Evolutionary conservation across 2,329 filamentous ascomycete species (phyloP).

Genomic region (Ciborinia camelliae): DNA sequence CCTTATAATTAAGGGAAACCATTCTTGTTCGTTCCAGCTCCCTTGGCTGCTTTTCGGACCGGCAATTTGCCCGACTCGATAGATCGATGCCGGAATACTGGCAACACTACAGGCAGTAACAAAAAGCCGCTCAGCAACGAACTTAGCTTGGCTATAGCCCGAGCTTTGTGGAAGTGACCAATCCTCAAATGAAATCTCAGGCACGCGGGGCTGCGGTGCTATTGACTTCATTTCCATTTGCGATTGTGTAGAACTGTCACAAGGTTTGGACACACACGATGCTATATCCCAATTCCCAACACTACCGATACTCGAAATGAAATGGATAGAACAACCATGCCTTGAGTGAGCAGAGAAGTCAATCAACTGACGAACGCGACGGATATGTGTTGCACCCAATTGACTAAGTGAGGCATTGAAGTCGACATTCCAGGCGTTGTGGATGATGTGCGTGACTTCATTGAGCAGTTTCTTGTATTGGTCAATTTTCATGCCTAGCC

Average conservation of each 20-base stretch:
- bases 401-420: conserved; percentile 37
- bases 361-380: conserved; percentile 9
- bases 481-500: conserved; percentile 45
- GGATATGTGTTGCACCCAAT: conserved; percentile 27
- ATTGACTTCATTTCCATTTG: neutral
- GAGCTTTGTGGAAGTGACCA: conserved; percentile 2
- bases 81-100: conserved; percentile 41
- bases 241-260: neutral
- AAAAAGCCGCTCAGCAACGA: conserved; percentile 40
- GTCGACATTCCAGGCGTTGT: conserved; percentile 41
- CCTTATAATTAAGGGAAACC: neutral
- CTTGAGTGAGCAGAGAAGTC: conserved; percentile 12
- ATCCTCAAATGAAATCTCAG: conserved; percentile 39
- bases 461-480: conserved; percentile 11
- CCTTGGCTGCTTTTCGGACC: conserved; percentile 30
- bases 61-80: conserved; percentile 49
- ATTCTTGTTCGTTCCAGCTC: conserved; percentile 11
- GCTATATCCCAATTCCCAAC: neutral
- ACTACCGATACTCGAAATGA: conserved; percentile 33
- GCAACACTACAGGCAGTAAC: conserved; percentile 40
- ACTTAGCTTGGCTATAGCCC: conserved; percentile 33
- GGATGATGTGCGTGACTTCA: conserved; percentile 7
- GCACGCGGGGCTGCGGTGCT: conserved; percentile 30
- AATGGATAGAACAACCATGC: conserved; percentile 20
- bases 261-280: neutral